A percentile compares a stretch with the other conserved stretches of the same genome.
These are phyloP conservation scores for Extremus antarcticus DNA, from an alignment of 495 filamentous ascomycete species.

Conservation along the genomic window DNA sequence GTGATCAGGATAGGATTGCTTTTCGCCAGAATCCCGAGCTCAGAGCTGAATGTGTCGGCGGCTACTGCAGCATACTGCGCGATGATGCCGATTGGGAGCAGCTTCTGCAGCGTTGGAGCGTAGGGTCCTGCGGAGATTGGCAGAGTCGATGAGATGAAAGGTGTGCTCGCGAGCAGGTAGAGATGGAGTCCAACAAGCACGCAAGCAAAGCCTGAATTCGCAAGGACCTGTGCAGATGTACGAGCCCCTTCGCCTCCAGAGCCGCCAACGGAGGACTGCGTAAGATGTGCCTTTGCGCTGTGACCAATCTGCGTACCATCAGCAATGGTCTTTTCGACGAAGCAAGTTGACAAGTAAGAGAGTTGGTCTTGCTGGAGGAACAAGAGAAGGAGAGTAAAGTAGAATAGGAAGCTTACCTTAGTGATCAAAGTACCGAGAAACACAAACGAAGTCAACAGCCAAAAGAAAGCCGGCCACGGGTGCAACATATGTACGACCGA, in stretches of 20 bases:
- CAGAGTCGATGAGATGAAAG: slow-evolving; percentile 15
- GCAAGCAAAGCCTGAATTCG: slow-evolving; percentile 73
- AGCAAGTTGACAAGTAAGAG: slow-evolving; percentile 63
- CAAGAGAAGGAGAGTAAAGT: slow-evolving; percentile 52
- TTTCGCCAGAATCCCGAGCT: slow-evolving; percentile 81
- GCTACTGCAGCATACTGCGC: slow-evolving; percentile 76
- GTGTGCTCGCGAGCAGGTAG: slow-evolving; percentile 39
- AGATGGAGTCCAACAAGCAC: slow-evolving; percentile 61
- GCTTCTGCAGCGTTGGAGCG: slow-evolving; percentile 4
- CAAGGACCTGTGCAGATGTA: slow-evolving; percentile 80
- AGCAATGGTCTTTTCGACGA: slow-evolving; percentile 45
- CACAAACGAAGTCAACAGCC: slow-evolving; percentile 76
- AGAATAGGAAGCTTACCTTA: slow-evolving; percentile 41
- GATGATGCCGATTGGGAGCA: slow-evolving; percentile 37
- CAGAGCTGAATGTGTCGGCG: slow-evolving; percentile 90
- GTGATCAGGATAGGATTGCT: slow-evolving; percentile 75
- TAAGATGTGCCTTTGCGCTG: slow-evolving; percentile 69
- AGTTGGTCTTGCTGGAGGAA: slow-evolving; percentile 53
- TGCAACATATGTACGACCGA: slow-evolving; percentile 73
- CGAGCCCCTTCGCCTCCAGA: slow-evolving; percentile 69
- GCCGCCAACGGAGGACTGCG: slow-evolving; percentile 59
- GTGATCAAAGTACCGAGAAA: slow-evolving; percentile 72
- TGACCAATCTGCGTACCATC: slow-evolving; percentile 59
- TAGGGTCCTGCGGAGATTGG: slow-evolving; percentile 4
- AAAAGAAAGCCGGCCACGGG: slow-evolving; percentile 83